Percentiles rank a stretch among this genome's conserved stretches.
Evolutionary conservation across 73 alveolate species (phyloP).

Genomic region (Halteria grandinella): DNA sequence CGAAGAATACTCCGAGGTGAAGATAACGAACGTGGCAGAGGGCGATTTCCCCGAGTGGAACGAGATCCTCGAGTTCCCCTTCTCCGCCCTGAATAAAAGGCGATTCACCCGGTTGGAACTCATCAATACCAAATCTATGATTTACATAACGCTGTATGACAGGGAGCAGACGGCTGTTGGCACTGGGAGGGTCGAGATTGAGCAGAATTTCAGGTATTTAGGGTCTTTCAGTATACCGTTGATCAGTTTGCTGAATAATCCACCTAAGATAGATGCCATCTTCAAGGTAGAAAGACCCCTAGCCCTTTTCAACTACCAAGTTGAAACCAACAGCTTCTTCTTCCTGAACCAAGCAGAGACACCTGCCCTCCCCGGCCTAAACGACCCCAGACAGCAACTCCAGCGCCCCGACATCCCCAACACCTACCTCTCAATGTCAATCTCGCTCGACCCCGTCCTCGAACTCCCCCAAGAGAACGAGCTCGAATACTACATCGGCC

Average conservation of each 20-base stretch:
- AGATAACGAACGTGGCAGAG: conserved; percentile 90
- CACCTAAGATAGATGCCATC: conserved; percentile 91
- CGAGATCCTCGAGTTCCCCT: conserved; percentile 85
- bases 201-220: conserved; percentile 73
- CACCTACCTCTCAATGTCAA: conserved; percentile 81
- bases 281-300: conserved; percentile 96
- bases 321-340: conserved; percentile 40
- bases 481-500: conserved; percentile 92
- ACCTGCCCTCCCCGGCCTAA: conserved; percentile 51
- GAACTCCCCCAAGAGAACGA: conserved; percentile 90
- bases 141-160: conserved; percentile 93
- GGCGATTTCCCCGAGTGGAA: conserved; percentile 99
- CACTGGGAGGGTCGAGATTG: conserved; percentile 61
- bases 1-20: conserved; percentile 36
- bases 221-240: conserved; percentile 91
- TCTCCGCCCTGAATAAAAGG: conserved; percentile 77
- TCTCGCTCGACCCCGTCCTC: conserved; percentile 89
- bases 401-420: no score
- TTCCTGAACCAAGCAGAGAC: conserved; percentile 53
- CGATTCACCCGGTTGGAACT: conserved; percentile 90
- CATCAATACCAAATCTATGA: conserved; percentile 82
- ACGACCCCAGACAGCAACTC: conserved; percentile 58
- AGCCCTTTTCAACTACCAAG: conserved; percentile 76
- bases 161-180: conserved; percentile 65
- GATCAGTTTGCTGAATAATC: conserved; percentile 86